These are phyloP conservation scores for Kingdonia uniflora DNA, from an alignment of 164 flowering plant species.

Conservation along the genomic window DNA sequence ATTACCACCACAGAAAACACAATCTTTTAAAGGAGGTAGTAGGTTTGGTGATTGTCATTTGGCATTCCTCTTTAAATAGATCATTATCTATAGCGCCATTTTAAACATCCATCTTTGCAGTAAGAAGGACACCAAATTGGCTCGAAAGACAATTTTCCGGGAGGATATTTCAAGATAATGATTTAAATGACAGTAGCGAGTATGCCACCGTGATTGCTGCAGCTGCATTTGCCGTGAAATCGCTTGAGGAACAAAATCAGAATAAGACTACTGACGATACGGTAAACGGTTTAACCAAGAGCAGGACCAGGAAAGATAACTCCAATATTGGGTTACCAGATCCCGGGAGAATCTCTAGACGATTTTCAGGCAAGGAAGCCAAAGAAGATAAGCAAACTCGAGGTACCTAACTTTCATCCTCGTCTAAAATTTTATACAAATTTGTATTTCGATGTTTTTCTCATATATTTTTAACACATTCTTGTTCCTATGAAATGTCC, in stretches of 20 bases:
- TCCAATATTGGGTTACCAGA: slow-evolving; percentile 4
- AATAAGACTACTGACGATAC: slow-evolving; percentile 11
- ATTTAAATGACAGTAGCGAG: slow-evolving; percentile 20
- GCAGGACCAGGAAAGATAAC: slow-evolving; percentile 22
- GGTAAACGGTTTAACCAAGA: slow-evolving; percentile 15
- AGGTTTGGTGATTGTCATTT: neutral
- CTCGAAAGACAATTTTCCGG: slow-evolving; percentile 34
- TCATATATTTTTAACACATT: neutral
- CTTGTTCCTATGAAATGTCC: slow-evolving; percentile 11
- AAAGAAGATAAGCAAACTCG: slow-evolving; percentile 7
- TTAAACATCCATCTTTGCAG: slow-evolving; percentile 19
- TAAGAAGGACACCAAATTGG: slow-evolving; percentile 38
- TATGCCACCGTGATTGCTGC: slow-evolving; percentile 50
- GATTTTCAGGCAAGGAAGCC: slow-evolving; percentile 18
- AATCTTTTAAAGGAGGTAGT: slow-evolving; percentile 22
- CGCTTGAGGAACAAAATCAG: slow-evolving; percentile 26
- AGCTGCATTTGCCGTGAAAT: slow-evolving; percentile 45
- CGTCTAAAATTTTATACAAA: too few relatives aligned
- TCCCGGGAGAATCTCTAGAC: slow-evolving; percentile 13
- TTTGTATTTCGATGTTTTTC: neutral
- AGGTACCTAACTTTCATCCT: slow-evolving; percentile 2
- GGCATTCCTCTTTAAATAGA: neutral
- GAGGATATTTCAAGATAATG: slow-evolving; percentile 24
- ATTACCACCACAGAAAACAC: slow-evolving; percentile 12
- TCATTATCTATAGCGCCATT: neutral